Conservation (phyloP, 1,284 basidiomycete genomes). For the Ceratobasidium papillatum region DNA sequence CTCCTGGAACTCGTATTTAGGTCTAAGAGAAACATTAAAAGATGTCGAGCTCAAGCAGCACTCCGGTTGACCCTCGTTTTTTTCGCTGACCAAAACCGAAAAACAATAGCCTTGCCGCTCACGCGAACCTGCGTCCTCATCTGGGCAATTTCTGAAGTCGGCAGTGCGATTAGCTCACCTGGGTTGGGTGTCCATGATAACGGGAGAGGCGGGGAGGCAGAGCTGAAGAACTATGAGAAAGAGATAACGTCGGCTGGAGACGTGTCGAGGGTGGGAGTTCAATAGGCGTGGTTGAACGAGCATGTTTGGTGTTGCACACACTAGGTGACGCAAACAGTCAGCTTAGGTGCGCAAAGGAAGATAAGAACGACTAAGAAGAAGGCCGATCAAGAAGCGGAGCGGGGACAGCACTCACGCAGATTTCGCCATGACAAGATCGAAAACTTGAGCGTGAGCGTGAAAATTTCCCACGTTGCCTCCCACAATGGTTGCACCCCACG, state of each 20-base stretch:
- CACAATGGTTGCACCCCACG: conserved; percentile 79
- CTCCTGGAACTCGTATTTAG: conserved; percentile 84
- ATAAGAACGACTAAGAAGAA: neutral
- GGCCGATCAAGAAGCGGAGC: neutral
- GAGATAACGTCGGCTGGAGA: conserved; percentile 84
- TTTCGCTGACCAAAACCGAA: conserved; percentile 53
- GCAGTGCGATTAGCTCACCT: conserved; percentile 54
- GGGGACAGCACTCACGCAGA: conserved; percentile 73
- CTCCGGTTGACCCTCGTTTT: conserved; percentile 86
- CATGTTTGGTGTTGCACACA: conserved; percentile 91
- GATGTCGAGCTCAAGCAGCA: conserved; percentile 96
- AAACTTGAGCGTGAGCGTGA: conserved; percentile 83
- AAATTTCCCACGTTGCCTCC: conserved; percentile 84
- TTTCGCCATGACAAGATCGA: conserved; percentile 95
- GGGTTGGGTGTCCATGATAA: conserved; percentile 44
- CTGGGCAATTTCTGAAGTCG: conserved; percentile 68
- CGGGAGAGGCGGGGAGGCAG: conserved; percentile 80
- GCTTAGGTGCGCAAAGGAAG: conserved; percentile 8
- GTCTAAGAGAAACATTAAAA: conserved; percentile 86
- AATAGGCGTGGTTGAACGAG: conserved; percentile 97
- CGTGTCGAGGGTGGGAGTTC: conserved; percentile 90
- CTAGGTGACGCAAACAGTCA: conserved; percentile 54
- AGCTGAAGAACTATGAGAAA: conserved; percentile 98
- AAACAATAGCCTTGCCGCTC: conserved; percentile 56
- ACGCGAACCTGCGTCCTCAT: conserved; percentile 77